Evolutionary conservation across 257 asterid species (phyloP).

Genomic region (Nicotiana paniculata): DNA sequence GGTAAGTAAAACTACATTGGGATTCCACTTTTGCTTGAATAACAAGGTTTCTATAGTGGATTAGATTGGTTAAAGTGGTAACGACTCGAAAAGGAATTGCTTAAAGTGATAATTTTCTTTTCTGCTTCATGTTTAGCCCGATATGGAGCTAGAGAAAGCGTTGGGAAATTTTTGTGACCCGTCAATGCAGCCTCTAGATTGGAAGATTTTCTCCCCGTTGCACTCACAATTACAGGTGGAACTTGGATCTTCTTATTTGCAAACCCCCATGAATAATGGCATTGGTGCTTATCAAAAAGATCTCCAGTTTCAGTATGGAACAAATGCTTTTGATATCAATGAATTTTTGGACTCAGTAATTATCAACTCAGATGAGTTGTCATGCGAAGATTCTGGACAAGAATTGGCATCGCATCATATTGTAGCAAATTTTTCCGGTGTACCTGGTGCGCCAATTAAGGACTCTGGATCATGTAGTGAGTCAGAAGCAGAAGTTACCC

Average conservation of each 20-base stretch:
- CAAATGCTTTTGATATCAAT: conserved; percentile 39
- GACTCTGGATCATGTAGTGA: conserved; percentile 43
- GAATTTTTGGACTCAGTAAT: conserved; percentile 56
- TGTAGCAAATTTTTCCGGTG: not conserved
- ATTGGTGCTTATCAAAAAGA: conserved; percentile 15
- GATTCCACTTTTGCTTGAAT: not conserved
- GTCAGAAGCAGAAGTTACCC: conserved; percentile 59
- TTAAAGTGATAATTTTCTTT: not conserved
- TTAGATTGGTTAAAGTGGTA: not conserved
- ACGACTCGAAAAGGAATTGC: not conserved
- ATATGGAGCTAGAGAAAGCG: conserved; percentile 53
- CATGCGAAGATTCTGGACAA: conserved; percentile 19
- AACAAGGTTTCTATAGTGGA: not conserved
- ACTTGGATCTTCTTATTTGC: conserved; percentile 43
- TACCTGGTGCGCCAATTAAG: not conserved
- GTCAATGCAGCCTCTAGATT: conserved; percentile 28
- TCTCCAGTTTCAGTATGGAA: conserved; percentile 44
- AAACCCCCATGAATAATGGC: conserved; percentile 22
- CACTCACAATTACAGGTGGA: conserved; percentile 63
- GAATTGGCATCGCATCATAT: not conserved
- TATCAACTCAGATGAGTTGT: conserved; percentile 41
- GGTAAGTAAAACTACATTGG: conserved; percentile 33
- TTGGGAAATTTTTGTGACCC: conserved; percentile 35
- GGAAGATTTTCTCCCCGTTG: conserved; percentile 61
- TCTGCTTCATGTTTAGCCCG: conserved; percentile 33